Base-by-base conservation (phyloP, 768 basidiomycete species). In the Boletus rubescentipes region DNA sequence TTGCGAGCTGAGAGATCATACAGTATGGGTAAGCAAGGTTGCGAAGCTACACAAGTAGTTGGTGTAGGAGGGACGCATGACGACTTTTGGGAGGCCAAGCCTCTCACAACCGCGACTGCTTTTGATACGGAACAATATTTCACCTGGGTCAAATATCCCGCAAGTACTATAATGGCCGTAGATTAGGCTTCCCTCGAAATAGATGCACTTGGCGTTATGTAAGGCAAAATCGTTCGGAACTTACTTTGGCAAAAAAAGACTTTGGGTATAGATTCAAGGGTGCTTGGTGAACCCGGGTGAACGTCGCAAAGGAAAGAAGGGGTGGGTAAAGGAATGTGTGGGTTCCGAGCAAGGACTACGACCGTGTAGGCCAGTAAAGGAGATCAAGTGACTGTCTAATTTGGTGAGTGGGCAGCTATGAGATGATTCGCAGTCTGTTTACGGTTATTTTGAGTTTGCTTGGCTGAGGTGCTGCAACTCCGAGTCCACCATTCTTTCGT, bases 81-180 rank as follows among this genome's bases (percentile, higher is more conserved):
- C 35, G 21, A 43, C 34, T 31, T 2, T 36, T 8, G 42, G 38
- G 38, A 42, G 21, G 59, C 20, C 46, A 37, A 26, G 38, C 35
- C 16, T 21, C 18, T 21, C 18, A 29, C 35, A 12, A 41, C 40
- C 6, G 9, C 32, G n/a, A 23, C 53, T 38, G 9, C n/a, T 21
- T 53, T n/a, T 3, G 16, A 36, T 20, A 40, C 20, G 32, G 54
- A 49, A 61, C 31, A 20, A 38, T 29, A 21, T 34, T 46, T 61
- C 37, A 64, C 63, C 61, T 64, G 20, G 40, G 12, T 43, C 3
- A 43, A 30, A 26, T 29, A 14, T 39, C 30, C 12, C 48, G 20
- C 12, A 47, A 38, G 18, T 15, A 12, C 9, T 43, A 26, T 31
- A 20, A 46, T 15, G 20, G n/a, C 16, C 12, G 26, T 44, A 39